phyloP scores from a whole-genome alignment of 2,329 filamentous ascomycete genomes.

The Eurotiales sp. region DNA sequence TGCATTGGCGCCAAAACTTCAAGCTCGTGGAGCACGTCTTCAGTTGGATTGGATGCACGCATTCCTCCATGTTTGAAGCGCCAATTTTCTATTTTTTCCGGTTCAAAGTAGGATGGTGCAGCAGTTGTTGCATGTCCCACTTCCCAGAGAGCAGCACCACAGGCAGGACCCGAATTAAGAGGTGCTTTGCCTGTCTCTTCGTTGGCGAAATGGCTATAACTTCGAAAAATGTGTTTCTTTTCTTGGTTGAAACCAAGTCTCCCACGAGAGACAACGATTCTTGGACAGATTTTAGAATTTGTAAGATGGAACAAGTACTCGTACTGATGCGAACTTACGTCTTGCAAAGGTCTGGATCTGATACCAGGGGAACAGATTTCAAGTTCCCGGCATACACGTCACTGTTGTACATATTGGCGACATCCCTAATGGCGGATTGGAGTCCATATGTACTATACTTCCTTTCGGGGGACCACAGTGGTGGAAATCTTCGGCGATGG shows the following conservation, averaged over 20 bases:
- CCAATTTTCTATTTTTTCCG: conserved; percentile 15
- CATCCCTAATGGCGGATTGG: background rate
- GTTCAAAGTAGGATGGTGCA: conserved; percentile 35
- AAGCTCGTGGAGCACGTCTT: conserved; percentile 27
- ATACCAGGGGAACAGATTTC: background rate
- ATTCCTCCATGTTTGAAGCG: conserved; percentile 32
- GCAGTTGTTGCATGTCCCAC: conserved; percentile 52
- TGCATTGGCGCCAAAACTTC: conserved; percentile 19
- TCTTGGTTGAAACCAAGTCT: background rate
- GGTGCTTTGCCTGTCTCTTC: background rate
- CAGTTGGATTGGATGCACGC: conserved; percentile 34
- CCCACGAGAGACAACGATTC: background rate
- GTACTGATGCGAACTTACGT: background rate
- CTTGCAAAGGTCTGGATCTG: background rate
- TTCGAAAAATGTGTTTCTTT: background rate
- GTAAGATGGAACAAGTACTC: background rate
- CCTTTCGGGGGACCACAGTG: background rate
- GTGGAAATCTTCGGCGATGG: background rate
- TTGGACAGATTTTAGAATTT: background rate
- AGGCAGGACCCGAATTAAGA: background rate
- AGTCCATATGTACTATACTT: background rate
- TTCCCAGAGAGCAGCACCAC: conserved; percentile 42
- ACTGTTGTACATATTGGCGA: background rate
- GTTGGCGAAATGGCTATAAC: background rate
- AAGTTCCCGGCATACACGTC: background rate